Base-by-base conservation (phyloP, 2,329 filamentous ascomycete species). In the Monilinia fructicola region DNA sequence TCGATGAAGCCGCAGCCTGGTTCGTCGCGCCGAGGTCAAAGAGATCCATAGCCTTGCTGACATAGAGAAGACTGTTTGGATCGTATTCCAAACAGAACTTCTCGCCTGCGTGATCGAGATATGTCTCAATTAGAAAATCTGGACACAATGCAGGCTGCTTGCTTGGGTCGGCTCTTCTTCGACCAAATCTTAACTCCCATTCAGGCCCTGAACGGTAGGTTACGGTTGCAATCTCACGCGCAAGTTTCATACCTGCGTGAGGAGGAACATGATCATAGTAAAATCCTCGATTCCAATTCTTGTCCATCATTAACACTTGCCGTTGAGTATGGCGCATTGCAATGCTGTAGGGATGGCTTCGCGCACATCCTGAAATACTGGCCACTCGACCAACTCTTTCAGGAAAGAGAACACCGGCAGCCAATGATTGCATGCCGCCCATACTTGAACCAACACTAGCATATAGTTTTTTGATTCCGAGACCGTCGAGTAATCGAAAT, bases 301-400 rank as follows among this genome's bases (percentile, higher is more conserved):
- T 93, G 74, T 99, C 95, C 90, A 97, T 97, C 93, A 99, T 98
- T 58, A 99, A 85, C 0, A 97, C 95, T 80, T 98, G 95, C 38
- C 95, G 88, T 79, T 99, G 95, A 0, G 94, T 97, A 79, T 99
- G 95, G 64, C 95, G 88, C 94, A 99, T 97, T 44, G 95, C 95
- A 77, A 99, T 97, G 78, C 93, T 96, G 81, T 99, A 99, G 0
- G 95, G 95, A 77, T 99, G 95, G 73, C 91, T 96, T 70, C 95
- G 85, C 0, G 94, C 95, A 78, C 95, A 99, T 16, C 94, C 95
- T 75, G 91, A 96, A 75, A 98, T 95, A 74, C 89, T 94, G 48
- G 93, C 91, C 69, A 99, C 86, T 71, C 90, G 88, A 50, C 87
- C 87, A 3, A 99, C 90, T 44, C 94, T 85, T 50, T 91, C 86